Evolutionary conservation across 257 asterid genomes (phyloP).

Genomic region (Nicotiana tabacum): DNA sequence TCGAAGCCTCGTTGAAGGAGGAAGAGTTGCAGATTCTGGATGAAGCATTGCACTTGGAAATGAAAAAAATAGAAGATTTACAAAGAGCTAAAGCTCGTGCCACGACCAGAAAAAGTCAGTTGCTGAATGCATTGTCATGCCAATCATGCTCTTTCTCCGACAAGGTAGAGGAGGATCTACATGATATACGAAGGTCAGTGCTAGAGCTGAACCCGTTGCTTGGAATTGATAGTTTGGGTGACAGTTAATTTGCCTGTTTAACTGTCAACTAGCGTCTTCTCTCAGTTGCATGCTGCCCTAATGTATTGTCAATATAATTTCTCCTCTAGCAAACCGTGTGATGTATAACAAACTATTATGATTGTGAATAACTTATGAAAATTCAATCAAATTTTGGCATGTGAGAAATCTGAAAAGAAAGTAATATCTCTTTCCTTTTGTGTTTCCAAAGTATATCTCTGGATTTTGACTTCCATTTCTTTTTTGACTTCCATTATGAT

Average conservation of each 20-base stretch:
- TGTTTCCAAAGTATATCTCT: neutral
- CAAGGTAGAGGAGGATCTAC: conserved; percentile 62
- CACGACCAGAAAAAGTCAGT: conserved; percentile 28
- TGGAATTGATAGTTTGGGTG: conserved; percentile 1
- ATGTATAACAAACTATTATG: neutral
- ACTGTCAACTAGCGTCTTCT: conserved; percentile 12
- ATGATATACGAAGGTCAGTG: conserved; percentile 36
- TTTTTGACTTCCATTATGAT: neutral
- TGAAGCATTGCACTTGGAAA: conserved; percentile 41
- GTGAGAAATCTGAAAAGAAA: neutral
- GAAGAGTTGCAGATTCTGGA: conserved; percentile 55
- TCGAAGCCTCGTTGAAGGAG: conserved; percentile 54
- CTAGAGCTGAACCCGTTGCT: conserved; percentile 43
- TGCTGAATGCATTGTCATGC: conserved; percentile 40
- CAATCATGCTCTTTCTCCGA: conserved; percentile 46
- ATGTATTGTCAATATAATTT: neutral
- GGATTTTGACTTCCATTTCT: neutral
- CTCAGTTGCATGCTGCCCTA: neutral
- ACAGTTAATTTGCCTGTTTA: conserved; percentile 16
- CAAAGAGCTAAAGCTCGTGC: conserved; percentile 36
- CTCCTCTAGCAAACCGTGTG: neutral
- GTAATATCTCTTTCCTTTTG: neutral
- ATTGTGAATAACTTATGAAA: conserved; percentile 5
- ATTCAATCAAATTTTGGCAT: neutral
- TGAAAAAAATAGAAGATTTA: conserved; percentile 32